Percentiles rank a stretch among this genome's conserved stretches.
phyloP scores from a whole-genome alignment of 306 rosid species.

The Trifolium pratense region DNA sequence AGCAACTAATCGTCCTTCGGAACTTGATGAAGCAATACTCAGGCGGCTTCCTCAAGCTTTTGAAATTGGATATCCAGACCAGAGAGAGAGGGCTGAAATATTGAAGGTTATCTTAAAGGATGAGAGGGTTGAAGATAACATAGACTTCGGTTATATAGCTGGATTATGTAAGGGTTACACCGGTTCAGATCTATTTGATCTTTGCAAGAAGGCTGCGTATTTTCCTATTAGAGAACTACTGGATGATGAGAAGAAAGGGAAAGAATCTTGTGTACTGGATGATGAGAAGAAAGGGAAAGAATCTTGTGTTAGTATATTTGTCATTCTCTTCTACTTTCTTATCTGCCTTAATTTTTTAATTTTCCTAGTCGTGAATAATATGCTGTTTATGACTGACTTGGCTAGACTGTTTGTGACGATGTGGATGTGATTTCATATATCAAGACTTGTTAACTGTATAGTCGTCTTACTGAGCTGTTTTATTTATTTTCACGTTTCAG shows the following conservation, averaged over 20 bases:
- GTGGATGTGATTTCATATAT: constrained; percentile 14
- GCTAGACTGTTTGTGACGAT: constrained; percentile 23
- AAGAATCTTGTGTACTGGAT: too few relatives aligned
- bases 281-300: constrained; percentile 75
- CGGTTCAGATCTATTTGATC: constrained; percentile 94
- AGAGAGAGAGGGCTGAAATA: constrained; percentile 80
- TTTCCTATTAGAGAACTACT: constrained; percentile 83
- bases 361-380: constrained; percentile 18
- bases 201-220: constrained; percentile 99
- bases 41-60: constrained; percentile 98
- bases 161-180: constrained; percentile 81
- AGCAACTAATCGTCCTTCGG: constrained; percentile 98
- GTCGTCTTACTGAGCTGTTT: constrained; percentile 25
- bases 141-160: constrained; percentile 66
- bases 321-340: constrained; percentile 27
- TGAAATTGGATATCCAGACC: constrained; percentile 86
- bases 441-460: constrained; percentile 19
- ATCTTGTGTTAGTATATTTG: constrained; percentile 63
- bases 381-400: background rate
- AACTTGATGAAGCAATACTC: constrained; percentile 98
- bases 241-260: constrained; percentile 76
- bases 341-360: background rate
- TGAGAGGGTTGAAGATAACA: constrained; percentile 65
- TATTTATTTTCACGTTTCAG: constrained; percentile 49
- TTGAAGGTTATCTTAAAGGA: constrained; percentile 81